Evolutionary conservation across 108 stramenopile genomes (phyloP), one percentile per base, ranked within the genome.

Genomic region (Asterionellopsis glacialis): DNA sequence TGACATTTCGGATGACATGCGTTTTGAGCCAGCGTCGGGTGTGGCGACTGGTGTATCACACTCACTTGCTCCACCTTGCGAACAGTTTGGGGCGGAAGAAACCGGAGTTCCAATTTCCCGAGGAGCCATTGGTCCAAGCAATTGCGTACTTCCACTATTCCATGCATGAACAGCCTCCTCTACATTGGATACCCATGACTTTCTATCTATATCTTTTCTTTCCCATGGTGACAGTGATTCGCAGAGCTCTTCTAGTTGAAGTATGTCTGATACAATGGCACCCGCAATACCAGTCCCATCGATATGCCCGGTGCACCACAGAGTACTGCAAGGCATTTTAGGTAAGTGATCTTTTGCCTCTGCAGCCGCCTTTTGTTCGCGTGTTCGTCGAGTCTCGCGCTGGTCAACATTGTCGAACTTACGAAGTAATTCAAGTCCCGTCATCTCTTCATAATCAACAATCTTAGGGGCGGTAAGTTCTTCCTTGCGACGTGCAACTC

Each of bases 221-320:
- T 70, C 72, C 81, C 74, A 85, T 5, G 75, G 76, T n/a, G 70
- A 68, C 27, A 92, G 73, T 13, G 62, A 48, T 45, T 92, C 75
- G 41, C 83, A 72, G 19, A 72, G 63, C 42, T 81, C 74, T 64
- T 92, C 91, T 25, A 88, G 42, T 44, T 72, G 67, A 41, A 83
- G 50, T 47, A 92, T 67, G 27, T 84, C 72, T 23, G 70, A 70
- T 3, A 83, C 82, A 0, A 88, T 53, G 6, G 72, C 54, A 19
- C 84, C 75, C 41, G 89, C 65, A 26, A 85, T 67, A 28, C 91
- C 91, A 14, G 74, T 74, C 42, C 76, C 81, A 27, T 82, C 75
- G 28, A 76, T 76, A 43, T 72, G 58, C 3, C 80, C 80, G 50
- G 72, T 75, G 13, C 66, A 43, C 51, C 62, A 62, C 13, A 82